Evolutionary conservation across 116 monocot genomes (phyloP).

Genomic region (Iris pallida): DNA sequence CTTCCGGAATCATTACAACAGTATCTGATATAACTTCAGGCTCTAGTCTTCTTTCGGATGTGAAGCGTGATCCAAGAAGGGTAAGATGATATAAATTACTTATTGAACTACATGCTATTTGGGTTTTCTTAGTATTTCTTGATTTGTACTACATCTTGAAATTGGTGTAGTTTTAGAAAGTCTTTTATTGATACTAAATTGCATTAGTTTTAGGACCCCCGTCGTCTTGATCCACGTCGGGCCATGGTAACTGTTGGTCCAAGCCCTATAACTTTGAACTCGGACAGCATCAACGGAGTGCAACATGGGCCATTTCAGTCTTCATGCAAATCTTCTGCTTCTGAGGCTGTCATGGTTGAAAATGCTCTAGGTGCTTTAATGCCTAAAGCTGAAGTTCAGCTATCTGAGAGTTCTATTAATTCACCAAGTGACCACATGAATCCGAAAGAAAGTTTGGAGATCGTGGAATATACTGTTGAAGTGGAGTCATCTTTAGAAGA

Average conservation of each 20-base stretch:
- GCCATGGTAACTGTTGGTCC: constrained; percentile 19
- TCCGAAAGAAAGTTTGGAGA: constrained; percentile 23
- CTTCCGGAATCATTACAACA: constrained; percentile 17
- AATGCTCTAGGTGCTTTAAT: constrained; percentile 12
- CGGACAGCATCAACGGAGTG: constrained; percentile 19
- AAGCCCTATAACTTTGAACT: constrained; percentile 23
- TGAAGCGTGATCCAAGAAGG: constrained; percentile 95
- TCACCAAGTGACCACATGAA: constrained; percentile 10
- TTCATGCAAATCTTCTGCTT: constrained; percentile 19
- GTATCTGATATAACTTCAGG: constrained; percentile 31
- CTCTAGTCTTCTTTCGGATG: constrained; percentile 39
- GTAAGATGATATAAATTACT: constrained; percentile 37
- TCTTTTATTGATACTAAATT: constrained; percentile 17
- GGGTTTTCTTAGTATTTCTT: neutral
- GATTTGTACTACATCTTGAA: neutral
- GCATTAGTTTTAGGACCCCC: constrained; percentile 73
- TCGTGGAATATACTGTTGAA: constrained; percentile 22
- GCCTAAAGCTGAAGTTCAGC: constrained; percentile 24
- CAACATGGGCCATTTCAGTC: constrained; percentile 25
- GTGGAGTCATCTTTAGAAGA: constrained; percentile 24
- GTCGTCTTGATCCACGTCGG: constrained; percentile 94
- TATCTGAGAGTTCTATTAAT: constrained; percentile 23
- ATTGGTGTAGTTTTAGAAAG: neutral
- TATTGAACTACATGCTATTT: neutral
- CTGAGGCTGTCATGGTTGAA: constrained; percentile 22